Conservation (phyloP, 78 protist species). For the Dictyostelium capitatum region DNA sequence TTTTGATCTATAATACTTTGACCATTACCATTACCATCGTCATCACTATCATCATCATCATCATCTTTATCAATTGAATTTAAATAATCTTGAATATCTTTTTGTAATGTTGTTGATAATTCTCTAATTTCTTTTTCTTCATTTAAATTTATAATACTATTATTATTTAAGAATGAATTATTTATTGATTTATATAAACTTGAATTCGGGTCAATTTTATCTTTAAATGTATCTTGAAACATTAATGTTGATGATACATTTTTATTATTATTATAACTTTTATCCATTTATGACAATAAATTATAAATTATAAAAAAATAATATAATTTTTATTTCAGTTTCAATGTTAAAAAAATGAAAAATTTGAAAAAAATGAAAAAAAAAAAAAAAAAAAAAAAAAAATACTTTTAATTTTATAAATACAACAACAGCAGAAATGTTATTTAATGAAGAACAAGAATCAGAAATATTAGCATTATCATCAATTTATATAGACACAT, state of each 20-base stretch:
- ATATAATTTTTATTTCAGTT: too few species aligned
- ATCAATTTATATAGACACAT: slow-evolving; percentile 14
- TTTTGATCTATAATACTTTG: neutral
- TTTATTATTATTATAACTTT: neutral
- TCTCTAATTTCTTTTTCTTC: too few species aligned
- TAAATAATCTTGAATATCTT: slow-evolving; percentile 19
- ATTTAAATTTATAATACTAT: neutral
- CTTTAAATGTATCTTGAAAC: slow-evolving; percentile 1
- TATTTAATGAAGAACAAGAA: slow-evolving; percentile 34
- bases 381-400: neutral
- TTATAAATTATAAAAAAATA: too few species aligned
- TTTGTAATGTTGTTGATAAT: neutral
- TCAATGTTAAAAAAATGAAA: neutral
- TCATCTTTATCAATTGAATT: neutral
- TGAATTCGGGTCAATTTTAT: neutral
- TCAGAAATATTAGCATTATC: slow-evolving; percentile 51
- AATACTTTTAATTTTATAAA: neutral
- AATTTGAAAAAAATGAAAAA: neutral
- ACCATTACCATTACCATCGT: neutral
- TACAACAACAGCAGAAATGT: too few species aligned
- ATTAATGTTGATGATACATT: neutral
- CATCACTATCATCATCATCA: neutral
- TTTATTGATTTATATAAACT: slow-evolving; percentile 13
- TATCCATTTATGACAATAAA: too few species aligned
- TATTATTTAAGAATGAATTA: neutral